Evolutionary conservation across 1,284 basidiomycete species (phyloP), one percentile per base, ranked within the genome.

Genomic region (Chalciporus sp.): DNA sequence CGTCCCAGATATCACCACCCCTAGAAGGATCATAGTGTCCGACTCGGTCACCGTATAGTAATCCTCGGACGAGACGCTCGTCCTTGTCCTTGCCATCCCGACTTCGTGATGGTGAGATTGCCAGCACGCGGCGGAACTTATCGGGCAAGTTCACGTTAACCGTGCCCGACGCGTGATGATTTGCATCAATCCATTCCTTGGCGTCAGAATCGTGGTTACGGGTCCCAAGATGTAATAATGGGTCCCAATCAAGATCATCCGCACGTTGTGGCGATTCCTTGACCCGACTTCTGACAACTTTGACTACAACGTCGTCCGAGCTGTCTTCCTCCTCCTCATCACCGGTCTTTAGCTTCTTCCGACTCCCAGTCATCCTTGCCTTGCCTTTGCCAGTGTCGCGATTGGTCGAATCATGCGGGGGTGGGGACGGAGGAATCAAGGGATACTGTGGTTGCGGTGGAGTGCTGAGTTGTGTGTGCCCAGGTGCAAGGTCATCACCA

Each of bases 1-100:
- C 81, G 59, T 82, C 84, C 88, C 89, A 90, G 52, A 91, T 82
- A 57, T 88, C 82, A 6, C 86, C 87, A 12, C 88, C 86, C 61
- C 77, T 83, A 45, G 66, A 70, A 17, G 83, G 74, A 59, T 90
- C 79, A 63, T 87, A 87, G 63, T 82, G 77, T 40, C 70, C 72
- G 53, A 75, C 70, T 47, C 84, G 76, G 46, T 76, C 69, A 29
- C 88, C 85, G 61, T 84, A 83, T 41, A 91, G 59, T 43, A 91
- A 68, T 17, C 76, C 75, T 53, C 81, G 78, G 29, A 83, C 83
- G 29, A 90, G 65, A 61, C 72, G 74, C 52, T 83, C 80, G 58
- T 85, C 82, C 49, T 78, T 76, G 58, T 85, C 82, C 49, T 78
- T 76, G 42, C 58, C 63, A 60, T 76, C 72, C 74, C 57, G 64